These are phyloP conservation scores for Naganishia randhawae DNA, from an alignment of 768 basidiomycete genomes.

Conservation along the genomic window DNA sequence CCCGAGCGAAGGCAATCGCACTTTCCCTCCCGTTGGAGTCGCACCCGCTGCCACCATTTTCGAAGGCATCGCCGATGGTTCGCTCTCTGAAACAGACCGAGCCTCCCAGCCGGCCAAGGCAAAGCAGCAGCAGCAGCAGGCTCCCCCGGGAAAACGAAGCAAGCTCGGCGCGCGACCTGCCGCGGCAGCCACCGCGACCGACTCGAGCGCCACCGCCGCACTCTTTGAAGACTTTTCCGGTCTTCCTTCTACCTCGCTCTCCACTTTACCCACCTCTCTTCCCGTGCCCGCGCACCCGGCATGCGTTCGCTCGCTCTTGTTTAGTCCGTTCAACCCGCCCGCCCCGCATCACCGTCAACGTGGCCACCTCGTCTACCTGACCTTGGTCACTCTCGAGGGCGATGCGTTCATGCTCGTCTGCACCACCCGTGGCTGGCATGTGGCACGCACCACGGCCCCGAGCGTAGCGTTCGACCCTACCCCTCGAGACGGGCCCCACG, in stretches of 20 bases:
- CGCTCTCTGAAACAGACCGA: conserved; percentile 36
- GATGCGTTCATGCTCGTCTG: conserved; percentile 52
- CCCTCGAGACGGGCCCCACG: conserved; percentile 42
- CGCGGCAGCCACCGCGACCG: conserved; percentile 25
- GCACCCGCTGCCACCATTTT: conserved; percentile 47
- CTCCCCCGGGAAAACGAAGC: conserved; percentile 36
- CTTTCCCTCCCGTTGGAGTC: conserved; percentile 41
- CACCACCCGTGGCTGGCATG: conserved; percentile 52
- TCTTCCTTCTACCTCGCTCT: conserved; percentile 32
- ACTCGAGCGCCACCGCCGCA: conserved; percentile 24
- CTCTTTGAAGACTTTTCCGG: conserved; percentile 47
- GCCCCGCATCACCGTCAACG: conserved; percentile 51
- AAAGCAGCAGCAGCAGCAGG: conserved; percentile 47
- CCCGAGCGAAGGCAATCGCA: conserved; percentile 38
- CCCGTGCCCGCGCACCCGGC: conserved; percentile 37
- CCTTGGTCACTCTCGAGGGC: conserved; percentile 52
- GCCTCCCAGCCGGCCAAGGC: conserved; percentile 36
- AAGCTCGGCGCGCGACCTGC: conserved; percentile 30
- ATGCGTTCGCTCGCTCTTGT: conserved; percentile 46
- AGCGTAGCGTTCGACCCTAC: conserved; percentile 51
- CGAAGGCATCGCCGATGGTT: conserved; percentile 50
- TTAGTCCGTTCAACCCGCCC: conserved; percentile 55
- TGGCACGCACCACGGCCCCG: conserved; percentile 49
- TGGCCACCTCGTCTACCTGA: conserved; percentile 54
- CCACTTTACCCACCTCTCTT: conserved; percentile 37